These are phyloP conservation scores for Daldinia decipiens DNA, from an alignment of 495 filamentous ascomycete species.

Conservation along the genomic window DNA sequence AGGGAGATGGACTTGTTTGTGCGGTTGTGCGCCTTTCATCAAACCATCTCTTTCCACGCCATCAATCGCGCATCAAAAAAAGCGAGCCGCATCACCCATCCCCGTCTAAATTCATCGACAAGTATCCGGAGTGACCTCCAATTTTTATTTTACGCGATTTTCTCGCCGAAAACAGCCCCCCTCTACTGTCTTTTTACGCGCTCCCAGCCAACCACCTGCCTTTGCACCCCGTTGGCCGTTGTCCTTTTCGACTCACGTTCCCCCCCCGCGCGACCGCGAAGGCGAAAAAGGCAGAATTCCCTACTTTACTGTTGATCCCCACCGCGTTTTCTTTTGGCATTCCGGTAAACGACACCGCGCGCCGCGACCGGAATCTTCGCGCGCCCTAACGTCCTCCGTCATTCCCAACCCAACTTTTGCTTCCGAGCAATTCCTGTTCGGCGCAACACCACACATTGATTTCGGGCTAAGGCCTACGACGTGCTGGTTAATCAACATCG, in stretches of 20 bases:
- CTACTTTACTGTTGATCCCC: slow-evolving; percentile 33
- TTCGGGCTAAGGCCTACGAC: slow-evolving; percentile 45
- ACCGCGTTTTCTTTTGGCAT: slow-evolving; percentile 34
- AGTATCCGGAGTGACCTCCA: slow-evolving; percentile 58
- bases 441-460: slow-evolving; percentile 41
- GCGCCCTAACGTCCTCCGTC: slow-evolving; percentile 43
- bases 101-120: slow-evolving; percentile 62
- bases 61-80: slow-evolving; percentile 64
- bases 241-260: slow-evolving; percentile 32
- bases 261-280: slow-evolving; percentile 45
- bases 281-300: slow-evolving; percentile 30
- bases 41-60: slow-evolving; percentile 57
- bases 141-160: slow-evolving; percentile 56
- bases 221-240: slow-evolving; percentile 26
- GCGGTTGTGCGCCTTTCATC: slow-evolving; percentile 65
- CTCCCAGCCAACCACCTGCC: slow-evolving; percentile 41
- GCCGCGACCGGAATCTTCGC: slow-evolving; percentile 39
- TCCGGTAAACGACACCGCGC: slow-evolving; percentile 39
- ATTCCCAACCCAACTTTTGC: slow-evolving; percentile 39
- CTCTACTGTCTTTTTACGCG: slow-evolving; percentile 41
- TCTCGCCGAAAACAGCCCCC: slow-evolving; percentile 46
- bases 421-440: slow-evolving; percentile 47
- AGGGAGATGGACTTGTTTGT: slow-evolving; percentile 56
- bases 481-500: slow-evolving; percentile 36
- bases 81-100: slow-evolving; percentile 59